phyloP scores from a whole-genome alignment of 352 stramenopile genomes.

The Phytophthora sp. region DNA sequence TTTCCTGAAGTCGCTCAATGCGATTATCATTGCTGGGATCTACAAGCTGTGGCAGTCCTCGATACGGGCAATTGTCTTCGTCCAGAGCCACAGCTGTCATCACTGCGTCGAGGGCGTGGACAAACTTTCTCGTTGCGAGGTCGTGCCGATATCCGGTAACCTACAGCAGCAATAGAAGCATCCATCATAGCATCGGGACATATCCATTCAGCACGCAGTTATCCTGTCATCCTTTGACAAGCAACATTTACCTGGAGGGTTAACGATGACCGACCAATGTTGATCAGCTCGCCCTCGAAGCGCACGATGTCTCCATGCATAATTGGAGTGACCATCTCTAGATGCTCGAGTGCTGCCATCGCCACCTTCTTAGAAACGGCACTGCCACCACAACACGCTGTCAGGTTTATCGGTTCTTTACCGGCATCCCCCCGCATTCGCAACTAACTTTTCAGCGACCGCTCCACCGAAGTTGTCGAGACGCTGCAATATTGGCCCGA shows the following conservation, averaged over 20 bases:
- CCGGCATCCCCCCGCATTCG: neutral
- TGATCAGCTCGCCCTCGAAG: conserved; percentile 43
- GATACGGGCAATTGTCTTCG: conserved; percentile 27
- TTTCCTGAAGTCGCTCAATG: conserved; percentile 19
- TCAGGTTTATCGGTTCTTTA: neutral
- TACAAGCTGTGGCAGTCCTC: conserved; percentile 33
- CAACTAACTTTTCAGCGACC: conserved; percentile 37
- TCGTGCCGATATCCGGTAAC: conserved; percentile 41
- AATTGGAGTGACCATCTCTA: conserved; percentile 44
- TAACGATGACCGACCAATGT: conserved; percentile 39
- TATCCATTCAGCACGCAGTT: neutral
- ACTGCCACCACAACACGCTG: conserved; percentile 2
- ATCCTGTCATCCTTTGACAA: neutral
- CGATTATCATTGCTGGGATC: conserved; percentile 17
- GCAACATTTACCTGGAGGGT: conserved; percentile 31
- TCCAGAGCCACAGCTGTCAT: conserved; percentile 56
- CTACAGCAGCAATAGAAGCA: neutral
- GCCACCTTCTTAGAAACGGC: conserved; percentile 18
- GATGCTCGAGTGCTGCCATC: conserved; percentile 29
- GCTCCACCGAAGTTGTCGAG: conserved; percentile 51
- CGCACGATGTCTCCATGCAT: conserved; percentile 48
- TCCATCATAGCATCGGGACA: neutral
- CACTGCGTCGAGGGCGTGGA: conserved; percentile 39
- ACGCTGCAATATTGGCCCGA: conserved; percentile 55
- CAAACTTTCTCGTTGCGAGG: conserved; percentile 25